Conservation (phyloP, 345 rosid genomes). For the Chamaenerion angustifolium region DNA sequence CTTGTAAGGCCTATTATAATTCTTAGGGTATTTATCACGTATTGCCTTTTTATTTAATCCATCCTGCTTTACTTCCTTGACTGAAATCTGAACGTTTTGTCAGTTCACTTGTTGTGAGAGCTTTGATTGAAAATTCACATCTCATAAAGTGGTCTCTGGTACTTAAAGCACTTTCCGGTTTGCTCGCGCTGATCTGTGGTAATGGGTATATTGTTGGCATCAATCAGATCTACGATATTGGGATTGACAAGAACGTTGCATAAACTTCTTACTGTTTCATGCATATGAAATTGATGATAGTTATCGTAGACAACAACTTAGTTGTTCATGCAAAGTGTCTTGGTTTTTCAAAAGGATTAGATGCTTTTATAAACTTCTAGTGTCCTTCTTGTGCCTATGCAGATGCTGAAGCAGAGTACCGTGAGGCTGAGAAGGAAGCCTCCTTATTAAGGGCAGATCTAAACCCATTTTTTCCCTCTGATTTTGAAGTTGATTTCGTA, state of each 20-base stretch:
- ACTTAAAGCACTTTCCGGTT: constrained; percentile 72
- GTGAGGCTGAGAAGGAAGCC: too few relatives aligned
- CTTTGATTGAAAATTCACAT: constrained; percentile 66
- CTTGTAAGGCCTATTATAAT: constrained; percentile 21
- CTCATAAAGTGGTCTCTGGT: constrained; percentile 74
- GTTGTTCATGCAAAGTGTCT: too few relatives aligned
- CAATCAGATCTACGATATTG: constrained; percentile 93
- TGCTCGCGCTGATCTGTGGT: constrained; percentile 82
- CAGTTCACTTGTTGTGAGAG: constrained; percentile 90
- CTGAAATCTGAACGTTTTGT: constrained; percentile 5
- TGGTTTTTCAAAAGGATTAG: constrained; percentile 23
- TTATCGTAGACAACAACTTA: constrained; percentile 22
- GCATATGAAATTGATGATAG: too few relatives aligned
- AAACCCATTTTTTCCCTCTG: constrained; percentile 12
- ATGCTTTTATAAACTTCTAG: constrained; percentile 22
- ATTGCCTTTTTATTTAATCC: not conserved
- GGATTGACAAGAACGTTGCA: constrained; percentile 43
- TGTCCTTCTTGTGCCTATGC: constrained; percentile 56
- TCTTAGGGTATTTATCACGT: not conserved
- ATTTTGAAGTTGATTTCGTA: constrained; percentile 9
- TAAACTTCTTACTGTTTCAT: too few relatives aligned
- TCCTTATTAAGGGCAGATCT: constrained; percentile 26
- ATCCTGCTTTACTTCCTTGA: not conserved
- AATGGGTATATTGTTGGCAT: constrained; percentile 97
- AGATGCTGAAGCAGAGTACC: constrained; percentile 24